These are phyloP conservation scores for Thelonectria discophora DNA, from an alignment of 2,329 filamentous ascomycete genomes.

Conservation along the genomic window DNA sequence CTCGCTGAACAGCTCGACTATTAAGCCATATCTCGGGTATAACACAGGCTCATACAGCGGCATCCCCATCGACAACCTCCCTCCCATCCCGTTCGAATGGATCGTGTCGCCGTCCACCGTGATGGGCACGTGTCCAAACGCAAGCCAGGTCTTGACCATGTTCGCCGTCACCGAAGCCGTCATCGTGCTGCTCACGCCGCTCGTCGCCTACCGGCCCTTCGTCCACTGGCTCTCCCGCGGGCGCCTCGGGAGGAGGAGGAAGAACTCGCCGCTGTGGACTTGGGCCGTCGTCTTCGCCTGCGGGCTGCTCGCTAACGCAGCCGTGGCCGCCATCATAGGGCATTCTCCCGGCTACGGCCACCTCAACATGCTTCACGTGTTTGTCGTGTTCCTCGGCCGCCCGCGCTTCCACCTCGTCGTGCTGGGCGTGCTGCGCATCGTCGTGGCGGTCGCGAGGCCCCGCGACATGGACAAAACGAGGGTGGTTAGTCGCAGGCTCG, in stretches of 20 bases:
- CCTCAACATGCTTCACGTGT: constrained; percentile 38
- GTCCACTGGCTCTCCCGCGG: constrained; percentile 30
- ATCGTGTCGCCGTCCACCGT: constrained; percentile 32
- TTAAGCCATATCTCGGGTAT: constrained; percentile 33
- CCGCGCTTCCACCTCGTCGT: constrained; percentile 36
- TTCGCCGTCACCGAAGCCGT: constrained; percentile 36
- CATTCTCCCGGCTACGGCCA: constrained; percentile 32
- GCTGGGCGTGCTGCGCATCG: constrained; percentile 31
- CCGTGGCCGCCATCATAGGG: constrained; percentile 33
- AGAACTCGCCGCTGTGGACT: constrained; percentile 21
- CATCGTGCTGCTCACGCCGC: constrained; percentile 22
- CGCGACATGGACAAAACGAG: constrained; percentile 34
- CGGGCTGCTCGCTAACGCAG: constrained; percentile 34
- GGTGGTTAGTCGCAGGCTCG: constrained; percentile 26
- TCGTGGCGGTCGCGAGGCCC: constrained; percentile 22
- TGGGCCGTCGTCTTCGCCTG: constrained; percentile 32
- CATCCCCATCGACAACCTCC: constrained; percentile 19
- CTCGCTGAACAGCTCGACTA: constrained; percentile 28
- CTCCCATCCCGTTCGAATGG: constrained; percentile 38
- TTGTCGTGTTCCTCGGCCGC: constrained; percentile 34
- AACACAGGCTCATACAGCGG: constrained; percentile 30
- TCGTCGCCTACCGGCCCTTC: constrained; percentile 33
- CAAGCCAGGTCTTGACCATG: constrained; percentile 24
- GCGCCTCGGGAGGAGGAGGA: constrained; percentile 26
- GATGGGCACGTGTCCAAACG: constrained; percentile 26